Evolutionary conservation across 495 filamentous ascomycete genomes (phyloP), one percentile per base, ranked within the genome.

Genomic region (Talaromyces proteolyticus): DNA sequence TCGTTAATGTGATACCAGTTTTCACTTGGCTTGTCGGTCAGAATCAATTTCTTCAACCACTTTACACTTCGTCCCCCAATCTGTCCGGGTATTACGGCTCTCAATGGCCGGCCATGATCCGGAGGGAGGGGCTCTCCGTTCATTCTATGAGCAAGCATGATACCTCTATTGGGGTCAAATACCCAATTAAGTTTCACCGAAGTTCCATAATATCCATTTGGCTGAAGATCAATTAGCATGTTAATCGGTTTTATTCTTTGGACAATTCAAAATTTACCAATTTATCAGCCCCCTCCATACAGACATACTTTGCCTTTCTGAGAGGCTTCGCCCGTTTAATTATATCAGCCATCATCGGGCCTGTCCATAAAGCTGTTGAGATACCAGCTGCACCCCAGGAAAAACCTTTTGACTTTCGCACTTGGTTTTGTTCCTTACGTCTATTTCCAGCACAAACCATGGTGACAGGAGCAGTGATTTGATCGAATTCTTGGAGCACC

Each of bases 1-100:
- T 97, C 92, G 59, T 94, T 89, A 48, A 94, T 89, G 63, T 97
- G 92, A 56, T 96, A 97, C 91, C 91, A 96, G 56, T 95, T 96
- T 44, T 92, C 86, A 59, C 89, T 95, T 0, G 92, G 92, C 3
- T 66, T 64, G 5, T 81, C 77, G 0, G 90, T 93, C 42, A 96
- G 58, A 24, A 91, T 86, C 44, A 97, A 76, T 38, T 76, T 84
- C 72, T 87, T 95, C 53, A 97, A 58, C 92, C 92, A 97, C 65
- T 97, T 97, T 22, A 97, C 91, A 64, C 90, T 95, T 42, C 92
- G 76, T 5, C 91, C 92, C 38, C 92, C 92, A 53, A 97, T 96
- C 66, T 95, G 91, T 3, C 92, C 91, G 0, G 92, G 92, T 6
- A 97, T 88, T 4, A 96, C 85, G 3, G 86, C 84, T 41, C 92